Base-by-base conservation (phyloP, 164 flowering plant genomes). In the Chloranthus sessilifolius region DNA sequence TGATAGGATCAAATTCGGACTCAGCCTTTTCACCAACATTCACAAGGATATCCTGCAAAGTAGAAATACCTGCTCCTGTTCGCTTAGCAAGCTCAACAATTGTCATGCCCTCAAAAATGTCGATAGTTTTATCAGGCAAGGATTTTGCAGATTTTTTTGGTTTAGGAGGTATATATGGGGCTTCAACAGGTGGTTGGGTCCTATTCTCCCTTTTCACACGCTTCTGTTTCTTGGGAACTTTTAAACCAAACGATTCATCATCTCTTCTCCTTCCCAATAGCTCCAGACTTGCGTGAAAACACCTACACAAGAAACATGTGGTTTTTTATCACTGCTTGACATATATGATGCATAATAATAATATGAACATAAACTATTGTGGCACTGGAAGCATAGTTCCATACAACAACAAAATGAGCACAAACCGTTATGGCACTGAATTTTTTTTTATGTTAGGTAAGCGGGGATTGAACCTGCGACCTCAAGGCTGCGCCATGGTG, bases 31-130 rank as follows among this genome's bases (percentile, higher is more conserved):
- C 95, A 28, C 95, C 98, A 41, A 85, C 94, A 74, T 73, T 83
- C 33, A 67, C 50, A 23, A 91, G 79, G 66, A 83, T 71, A 43
- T 74, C 70, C 65, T 78, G 85, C 63, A 91, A 53, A 34, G 50
- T 55, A 31, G 81, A 21, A 42, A 77, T 51, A 40, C 83, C 58
- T 44, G 63, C 59, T 55, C 92, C 83, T 34, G 92, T 62, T 30
- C 79, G 79, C 68, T 88, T 83, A 5, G 90, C 76, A 51, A 88
- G 92, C 76, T 91, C 98, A 33, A 58, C 65, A 39, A 79, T 35
- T 10, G 98, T 76, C 79, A 90, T 87, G 61, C 98, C 96, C 59
- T 87, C 98, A 67, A 91, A 91, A 47, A 91, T 91, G 19, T 88
- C 88, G 60, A 91, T 62, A 24, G 77, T 85, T 61, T 70, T 81